Base-by-base conservation (phyloP, 352 stramenopile genomes). In the Phytophthora constricta region DNA sequence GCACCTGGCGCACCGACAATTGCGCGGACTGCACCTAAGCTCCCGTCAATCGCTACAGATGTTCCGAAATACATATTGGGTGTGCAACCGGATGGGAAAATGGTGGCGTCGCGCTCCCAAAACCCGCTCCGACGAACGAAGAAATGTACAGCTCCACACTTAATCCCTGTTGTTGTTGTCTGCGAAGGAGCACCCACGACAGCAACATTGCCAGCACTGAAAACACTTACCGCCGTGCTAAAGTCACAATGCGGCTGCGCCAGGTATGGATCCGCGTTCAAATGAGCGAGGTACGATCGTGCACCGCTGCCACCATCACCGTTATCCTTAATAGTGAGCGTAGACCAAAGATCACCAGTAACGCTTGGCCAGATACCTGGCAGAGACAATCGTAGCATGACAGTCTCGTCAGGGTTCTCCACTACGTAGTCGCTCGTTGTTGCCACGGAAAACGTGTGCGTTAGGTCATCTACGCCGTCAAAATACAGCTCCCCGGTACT, bases 281-380 rank as follows among this genome's bases (percentile, higher is more conserved):
- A 63, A 26, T 89, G 70, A 22, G 87, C 73, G 2, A 94, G 58
- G 34, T 87, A 93, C 8, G 81, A 84, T 2, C 83, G 75, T 11
- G 85, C 85, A 3, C 89, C 89, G 26, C 82, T 96, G 13, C 90
- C 85, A 22, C 95, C 94, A 55, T 98, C 95, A 7, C 87, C 87
- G 57, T 98, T 92, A 74, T 98, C 96, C 10, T 76, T 73, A 41
- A 99, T 98, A 0, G 74, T 88, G n/a, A 98, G 66, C 9, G 79
- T 84, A 4, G 91, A 84, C 73, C 91, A 97, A 3, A 98, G 80
- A 39, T 86, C 68, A 13, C 96, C 96, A 5, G 89, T 82, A 7
- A 84, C 86, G 27, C 82, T 97, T 5, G 96, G 90, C 85, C 96
- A 98, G 52, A 98, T 91, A 33, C 96, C 95, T 34, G 92, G 91